Conservation (phyloP, 352 stramenopile genomes). For the Pilasporangium apinafurcum region DNA sequence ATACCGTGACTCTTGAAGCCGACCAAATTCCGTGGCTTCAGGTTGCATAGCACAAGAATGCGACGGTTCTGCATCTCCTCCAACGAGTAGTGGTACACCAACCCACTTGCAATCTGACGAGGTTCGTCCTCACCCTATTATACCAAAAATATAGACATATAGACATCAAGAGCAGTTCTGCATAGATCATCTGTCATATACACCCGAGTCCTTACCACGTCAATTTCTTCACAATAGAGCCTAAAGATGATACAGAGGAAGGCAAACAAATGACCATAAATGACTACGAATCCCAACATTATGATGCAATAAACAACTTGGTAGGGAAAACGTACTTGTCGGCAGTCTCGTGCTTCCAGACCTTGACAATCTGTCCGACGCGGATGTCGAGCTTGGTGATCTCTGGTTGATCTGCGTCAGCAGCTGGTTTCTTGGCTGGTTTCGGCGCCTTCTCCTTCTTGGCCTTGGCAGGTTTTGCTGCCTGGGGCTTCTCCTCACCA, state of each 20-base stretch:
- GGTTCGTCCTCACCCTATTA: slow-evolving; percentile 64
- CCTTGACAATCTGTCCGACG: slow-evolving; percentile 88
- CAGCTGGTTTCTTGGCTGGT: slow-evolving; percentile 29
- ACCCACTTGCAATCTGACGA: slow-evolving; percentile 80
- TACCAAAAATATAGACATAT: neutral
- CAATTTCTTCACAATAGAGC: slow-evolving; percentile 90
- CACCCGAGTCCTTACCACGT: slow-evolving; percentile 41
- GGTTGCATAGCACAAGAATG: slow-evolving; percentile 88
- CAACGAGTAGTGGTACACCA: slow-evolving; percentile 84
- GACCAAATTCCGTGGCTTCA: slow-evolving; percentile 88
- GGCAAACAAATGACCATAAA: neutral
- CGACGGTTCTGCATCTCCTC: slow-evolving; percentile 83
- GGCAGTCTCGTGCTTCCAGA: slow-evolving; percentile 88
- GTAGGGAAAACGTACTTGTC: slow-evolving; percentile 53
- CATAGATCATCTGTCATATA: neutral
- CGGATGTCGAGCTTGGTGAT: slow-evolving; percentile 92
- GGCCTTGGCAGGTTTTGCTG: slow-evolving; percentile 5
- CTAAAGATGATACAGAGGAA: slow-evolving; percentile 7
- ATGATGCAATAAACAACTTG: neutral
- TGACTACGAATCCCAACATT: neutral
- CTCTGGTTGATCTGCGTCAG: slow-evolving; percentile 61
- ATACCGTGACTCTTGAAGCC: slow-evolving; percentile 90
- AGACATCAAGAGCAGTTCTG: neutral
- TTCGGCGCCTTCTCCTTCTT: slow-evolving; percentile 52
- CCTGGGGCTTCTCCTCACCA: slow-evolving; percentile 25